Base-by-base conservation (phyloP, 2,329 filamentous ascomycete genomes). In the Fonsecaea nubica region DNA sequence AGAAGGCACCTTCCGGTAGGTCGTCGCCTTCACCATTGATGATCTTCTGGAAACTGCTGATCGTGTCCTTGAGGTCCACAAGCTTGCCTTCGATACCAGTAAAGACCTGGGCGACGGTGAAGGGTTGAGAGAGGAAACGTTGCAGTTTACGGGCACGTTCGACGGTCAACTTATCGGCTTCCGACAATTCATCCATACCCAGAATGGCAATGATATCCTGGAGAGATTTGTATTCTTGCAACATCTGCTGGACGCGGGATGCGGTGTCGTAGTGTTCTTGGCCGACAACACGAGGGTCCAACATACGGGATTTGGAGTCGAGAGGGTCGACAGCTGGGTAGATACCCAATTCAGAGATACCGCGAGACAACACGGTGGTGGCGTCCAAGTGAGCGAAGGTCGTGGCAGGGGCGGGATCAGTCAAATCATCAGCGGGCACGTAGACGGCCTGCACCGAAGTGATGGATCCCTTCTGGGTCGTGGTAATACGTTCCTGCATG, bases 201-300 rank as follows among this genome's bases (percentile, higher is more conserved):
- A 98, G 85, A 93, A 99, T 99, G 84, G 95, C 95, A 87, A 97
- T 97, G 90, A 99, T 99, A 87, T 99, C 95, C 87, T 99, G 95
- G 75, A 99, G 92, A 73, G 94, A 98, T 92, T 98, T 98, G 92
- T 99, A 99, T 88, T 98, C 95, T 86, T 99, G 95, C 81, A 99
- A 90, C 85, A 97, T 98, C 86, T 97, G 93, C 88, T 99, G 95
- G 79, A 99, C 95, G 77, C 90, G 90, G 82, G 91, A 92, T 82
- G 95, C 95, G 77, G 89, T 94, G 71, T 93, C 82, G 90, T 99
- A 99, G 89, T 99, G 95, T 71, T 99, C 95, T 80, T 98, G 87
- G 82, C 95, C 95, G 78, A 99, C 91, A 80, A 99, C 89, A 92
- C 95, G 93, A 84, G 95, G 92, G 86, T 98, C 95, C 80, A 99